Percentiles rank a stretch among this genome's conserved stretches.
Conservation (phyloP, 495 filamentous ascomycete species). For the Daldinia childiae region DNA sequence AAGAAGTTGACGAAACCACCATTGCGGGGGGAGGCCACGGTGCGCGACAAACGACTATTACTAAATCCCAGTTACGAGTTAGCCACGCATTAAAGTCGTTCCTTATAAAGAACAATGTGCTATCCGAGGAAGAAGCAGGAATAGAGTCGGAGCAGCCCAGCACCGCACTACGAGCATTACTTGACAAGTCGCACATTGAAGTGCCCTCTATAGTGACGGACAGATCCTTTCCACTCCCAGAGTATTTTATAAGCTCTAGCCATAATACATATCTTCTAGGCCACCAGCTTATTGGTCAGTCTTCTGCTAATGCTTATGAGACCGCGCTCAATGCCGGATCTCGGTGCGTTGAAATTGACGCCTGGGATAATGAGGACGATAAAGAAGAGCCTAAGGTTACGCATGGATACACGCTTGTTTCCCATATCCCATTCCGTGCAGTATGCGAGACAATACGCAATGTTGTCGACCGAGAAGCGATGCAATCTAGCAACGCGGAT, state of each 20-base stretch:
- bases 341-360: slow-evolving; percentile 67
- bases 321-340: slow-evolving; percentile 59
- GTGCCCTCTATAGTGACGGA: slow-evolving; percentile 56
- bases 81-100: slow-evolving; percentile 58
- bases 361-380: slow-evolving; percentile 62
- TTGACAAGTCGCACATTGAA: slow-evolving; percentile 56
- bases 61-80: slow-evolving; percentile 56
- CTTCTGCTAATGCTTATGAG: slow-evolving; percentile 59
- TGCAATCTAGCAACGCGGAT: slow-evolving; percentile 38
- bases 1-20: slow-evolving; percentile 54
- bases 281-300: slow-evolving; percentile 62
- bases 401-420: slow-evolving; percentile 65
- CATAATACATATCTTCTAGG: slow-evolving; percentile 64
- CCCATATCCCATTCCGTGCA: slow-evolving; percentile 61
- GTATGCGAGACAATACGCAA: slow-evolving; percentile 64
- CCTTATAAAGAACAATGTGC: slow-evolving; percentile 50
- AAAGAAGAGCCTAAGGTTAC: slow-evolving; percentile 64
- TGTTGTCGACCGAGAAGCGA: slow-evolving; percentile 57
- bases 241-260: slow-evolving; percentile 63
- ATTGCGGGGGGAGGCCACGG: slow-evolving; percentile 62
- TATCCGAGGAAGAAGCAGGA: slow-evolving; percentile 48
- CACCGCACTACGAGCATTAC: slow-evolving; percentile 47
- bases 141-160: slow-evolving; percentile 46
- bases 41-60: slow-evolving; percentile 48
- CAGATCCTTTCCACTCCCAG: slow-evolving; percentile 58